These are phyloP conservation scores for Boletus sp. DNA, from an alignment of 768 basidiomycete species.

Conservation along the genomic window DNA sequence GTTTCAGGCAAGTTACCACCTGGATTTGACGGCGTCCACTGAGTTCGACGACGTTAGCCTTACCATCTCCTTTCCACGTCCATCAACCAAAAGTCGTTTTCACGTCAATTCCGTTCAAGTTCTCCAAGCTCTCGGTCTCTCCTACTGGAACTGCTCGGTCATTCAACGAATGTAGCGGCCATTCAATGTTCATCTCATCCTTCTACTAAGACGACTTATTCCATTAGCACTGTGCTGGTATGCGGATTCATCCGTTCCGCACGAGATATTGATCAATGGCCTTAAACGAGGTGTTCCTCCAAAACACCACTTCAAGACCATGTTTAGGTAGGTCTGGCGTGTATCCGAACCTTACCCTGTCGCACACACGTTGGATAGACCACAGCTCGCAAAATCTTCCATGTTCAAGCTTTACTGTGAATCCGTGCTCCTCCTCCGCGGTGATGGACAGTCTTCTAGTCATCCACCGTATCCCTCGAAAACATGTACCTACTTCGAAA, in stretches of 20 bases:
- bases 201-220: background rate
- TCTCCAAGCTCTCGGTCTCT: slow-evolving; percentile 45
- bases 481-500: slow-evolving; percentile 42
- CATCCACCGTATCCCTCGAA: slow-evolving; percentile 12
- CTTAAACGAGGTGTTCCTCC: slow-evolving; percentile 74
- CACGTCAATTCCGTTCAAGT: slow-evolving; percentile 56
- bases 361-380: slow-evolving; percentile 35
- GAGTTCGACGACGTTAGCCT: slow-evolving; percentile 31
- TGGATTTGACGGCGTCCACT: background rate
- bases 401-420: slow-evolving; percentile 47
- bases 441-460: slow-evolving; percentile 5
- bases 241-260: slow-evolving; percentile 42
- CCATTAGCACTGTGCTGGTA: slow-evolving; percentile 69
- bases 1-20: slow-evolving; percentile 37
- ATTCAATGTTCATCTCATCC: background rate
- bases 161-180: slow-evolving; percentile 65
- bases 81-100: slow-evolving; percentile 55
- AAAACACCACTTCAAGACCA: slow-evolving; percentile 61
- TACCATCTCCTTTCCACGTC: slow-evolving; percentile 49
- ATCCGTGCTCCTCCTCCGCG: slow-evolving; percentile 17
- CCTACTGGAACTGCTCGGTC: slow-evolving; percentile 38
- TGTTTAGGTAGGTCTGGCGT: slow-evolving; percentile 52
- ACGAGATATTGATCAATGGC: slow-evolving; percentile 77
- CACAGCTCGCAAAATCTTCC: slow-evolving; percentile 51
- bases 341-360: background rate